These are phyloP conservation scores for Takashimella tepidaria DNA, from an alignment of 1,284 basidiomycete genomes.

Conservation along the genomic window DNA sequence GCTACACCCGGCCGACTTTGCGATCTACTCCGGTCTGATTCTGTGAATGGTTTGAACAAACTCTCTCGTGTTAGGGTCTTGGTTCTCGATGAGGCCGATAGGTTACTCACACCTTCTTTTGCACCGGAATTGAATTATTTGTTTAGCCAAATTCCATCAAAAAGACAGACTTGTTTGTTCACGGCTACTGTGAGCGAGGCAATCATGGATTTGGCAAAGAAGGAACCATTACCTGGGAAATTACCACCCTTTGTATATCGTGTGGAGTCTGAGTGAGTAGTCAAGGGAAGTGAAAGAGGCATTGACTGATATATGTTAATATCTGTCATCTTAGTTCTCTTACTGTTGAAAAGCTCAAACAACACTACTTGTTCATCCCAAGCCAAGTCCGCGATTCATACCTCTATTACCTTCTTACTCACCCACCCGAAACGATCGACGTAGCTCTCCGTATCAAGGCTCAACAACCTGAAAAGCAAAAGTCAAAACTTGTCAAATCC, in stretches of 20 bases:
- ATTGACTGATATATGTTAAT: slow-evolving; percentile 1
- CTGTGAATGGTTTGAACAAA: slow-evolving; percentile 68
- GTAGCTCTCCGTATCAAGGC: slow-evolving; percentile 27
- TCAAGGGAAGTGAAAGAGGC: not conserved
- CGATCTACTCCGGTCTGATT: slow-evolving; percentile 76
- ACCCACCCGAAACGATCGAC: slow-evolving; percentile 73
- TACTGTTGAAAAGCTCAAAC: slow-evolving; percentile 78
- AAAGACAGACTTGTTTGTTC: slow-evolving; percentile 92
- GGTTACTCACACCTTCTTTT: slow-evolving; percentile 85
- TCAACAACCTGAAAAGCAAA: slow-evolving; percentile 33
- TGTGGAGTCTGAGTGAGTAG: slow-evolving; percentile 66
- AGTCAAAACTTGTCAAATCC: not conserved
- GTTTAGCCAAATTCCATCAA: slow-evolving; percentile 70
- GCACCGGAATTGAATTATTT: slow-evolving; percentile 76
- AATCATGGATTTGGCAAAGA: slow-evolving; percentile 72
- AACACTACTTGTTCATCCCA: slow-evolving; percentile 87
- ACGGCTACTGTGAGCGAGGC: slow-evolving; percentile 89
- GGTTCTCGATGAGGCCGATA: slow-evolving; percentile 94
- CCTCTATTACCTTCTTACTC: slow-evolving; percentile 80
- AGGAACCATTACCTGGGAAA: slow-evolving; percentile 73
- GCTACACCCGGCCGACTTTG: slow-evolving; percentile 95
- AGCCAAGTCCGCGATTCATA: slow-evolving; percentile 93
- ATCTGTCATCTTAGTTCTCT: slow-evolving; percentile 64
- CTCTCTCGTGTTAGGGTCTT: slow-evolving; percentile 79
- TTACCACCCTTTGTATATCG: slow-evolving; percentile 81